Conservation (phyloP, 2,329 filamentous ascomycete genomes). For the Aspergillus bombycis region DNA sequence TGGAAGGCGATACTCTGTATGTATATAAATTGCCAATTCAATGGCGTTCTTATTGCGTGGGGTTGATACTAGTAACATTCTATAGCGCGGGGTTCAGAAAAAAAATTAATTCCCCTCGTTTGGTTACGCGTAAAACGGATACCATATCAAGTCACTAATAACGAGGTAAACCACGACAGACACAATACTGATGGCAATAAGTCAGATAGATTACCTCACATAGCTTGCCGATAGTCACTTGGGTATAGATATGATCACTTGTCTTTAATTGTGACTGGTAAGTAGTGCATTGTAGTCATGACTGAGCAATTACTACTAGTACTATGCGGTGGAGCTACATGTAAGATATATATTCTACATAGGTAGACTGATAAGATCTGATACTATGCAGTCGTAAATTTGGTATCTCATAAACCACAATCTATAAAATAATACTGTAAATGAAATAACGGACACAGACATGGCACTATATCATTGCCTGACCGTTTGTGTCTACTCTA, state of each 20-base stretch:
- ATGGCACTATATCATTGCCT: background rate
- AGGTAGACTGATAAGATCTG: background rate
- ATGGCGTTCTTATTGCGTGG: background rate
- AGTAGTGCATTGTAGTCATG: background rate
- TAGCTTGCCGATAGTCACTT: background rate
- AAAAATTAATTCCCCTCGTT: conserved; percentile 12
- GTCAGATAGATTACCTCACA: background rate
- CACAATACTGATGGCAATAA: background rate
- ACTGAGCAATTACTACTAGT: background rate
- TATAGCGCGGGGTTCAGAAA: conserved; percentile 9
- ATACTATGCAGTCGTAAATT: background rate
- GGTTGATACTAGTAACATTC: conserved; percentile 7
- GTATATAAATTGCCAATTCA: background rate
- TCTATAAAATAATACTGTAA: background rate
- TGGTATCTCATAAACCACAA: too few species aligned
- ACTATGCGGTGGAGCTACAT: too few species aligned
- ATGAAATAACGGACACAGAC: background rate
- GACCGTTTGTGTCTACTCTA: background rate
- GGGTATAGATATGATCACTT: background rate
- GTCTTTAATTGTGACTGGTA: background rate
- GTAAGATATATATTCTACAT: background rate
- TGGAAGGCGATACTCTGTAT: background rate
- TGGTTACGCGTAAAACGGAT: conserved; percentile 6
- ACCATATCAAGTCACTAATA: background rate
- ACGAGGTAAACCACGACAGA: background rate